Conservation (phyloP, 2,329 filamentous ascomycete species). For the Exophiala sideris region DNA sequence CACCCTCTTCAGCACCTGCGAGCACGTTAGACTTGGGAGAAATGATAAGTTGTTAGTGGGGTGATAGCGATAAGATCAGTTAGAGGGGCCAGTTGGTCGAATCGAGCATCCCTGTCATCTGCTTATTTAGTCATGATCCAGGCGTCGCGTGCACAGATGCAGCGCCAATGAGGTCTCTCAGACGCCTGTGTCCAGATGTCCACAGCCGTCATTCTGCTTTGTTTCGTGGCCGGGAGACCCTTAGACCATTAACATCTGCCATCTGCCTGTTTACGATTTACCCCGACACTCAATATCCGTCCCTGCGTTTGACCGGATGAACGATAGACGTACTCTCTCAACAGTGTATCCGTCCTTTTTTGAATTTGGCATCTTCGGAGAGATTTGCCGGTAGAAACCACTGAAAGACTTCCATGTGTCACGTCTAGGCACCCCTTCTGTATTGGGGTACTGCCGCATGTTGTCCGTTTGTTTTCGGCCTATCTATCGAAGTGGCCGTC, state of each 20-base stretch:
- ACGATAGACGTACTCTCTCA: background rate
- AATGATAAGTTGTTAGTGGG: no score
- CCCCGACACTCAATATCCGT: background rate
- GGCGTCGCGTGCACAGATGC: background rate
- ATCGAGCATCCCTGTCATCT: background rate
- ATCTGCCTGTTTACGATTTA: background rate
- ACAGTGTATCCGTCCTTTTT: background rate
- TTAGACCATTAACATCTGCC: no score
- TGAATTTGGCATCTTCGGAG: no score
- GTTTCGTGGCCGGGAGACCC: no score
- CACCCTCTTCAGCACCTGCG: background rate
- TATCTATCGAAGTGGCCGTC: background rate
- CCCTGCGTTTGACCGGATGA: constrained; percentile 13
- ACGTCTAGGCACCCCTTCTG: background rate
- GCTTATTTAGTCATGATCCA: background rate
- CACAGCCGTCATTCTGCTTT: no score
- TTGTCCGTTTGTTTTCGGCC: background rate
- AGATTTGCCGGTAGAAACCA: no score
- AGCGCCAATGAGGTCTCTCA: background rate
- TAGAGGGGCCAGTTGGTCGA: background rate
- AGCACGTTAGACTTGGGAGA: background rate
- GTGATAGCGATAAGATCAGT: background rate
- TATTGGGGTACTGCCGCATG: background rate
- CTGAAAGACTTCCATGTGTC: background rate
- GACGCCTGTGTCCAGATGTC: background rate